These are phyloP conservation scores for Colletotrichum tropicale DNA, from an alignment of 2,329 filamentous ascomycete species.

Conservation along the genomic window DNA sequence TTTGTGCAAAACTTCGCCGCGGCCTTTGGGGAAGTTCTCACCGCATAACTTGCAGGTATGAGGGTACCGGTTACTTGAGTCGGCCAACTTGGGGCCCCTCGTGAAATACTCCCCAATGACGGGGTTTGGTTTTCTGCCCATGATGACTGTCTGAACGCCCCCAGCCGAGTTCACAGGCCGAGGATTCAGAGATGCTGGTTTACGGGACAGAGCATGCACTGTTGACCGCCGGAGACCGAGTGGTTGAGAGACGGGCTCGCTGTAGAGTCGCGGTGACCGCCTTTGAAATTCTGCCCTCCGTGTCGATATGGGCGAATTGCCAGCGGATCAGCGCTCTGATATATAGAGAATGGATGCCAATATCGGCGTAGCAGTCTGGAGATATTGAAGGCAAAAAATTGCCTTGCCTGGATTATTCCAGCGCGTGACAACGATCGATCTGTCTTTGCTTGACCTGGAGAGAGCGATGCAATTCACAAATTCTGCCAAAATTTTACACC, in stretches of 20 bases:
- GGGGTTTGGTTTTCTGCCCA: constrained; percentile 85
- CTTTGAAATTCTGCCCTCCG: constrained; percentile 17
- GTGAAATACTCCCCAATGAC: constrained; percentile 89
- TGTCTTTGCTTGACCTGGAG: neutral
- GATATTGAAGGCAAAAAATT: constrained; percentile 3
- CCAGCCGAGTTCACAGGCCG: neutral
- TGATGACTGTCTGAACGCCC: constrained; percentile 39
- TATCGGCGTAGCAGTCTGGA: neutral
- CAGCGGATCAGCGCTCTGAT: neutral
- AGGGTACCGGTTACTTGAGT: constrained; percentile 90
- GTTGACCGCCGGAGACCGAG: neutral
- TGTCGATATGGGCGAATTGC: constrained; percentile 6
- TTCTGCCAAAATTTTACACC: constrained; percentile 49
- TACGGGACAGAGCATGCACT: neutral
- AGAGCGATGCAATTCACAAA: constrained; percentile 25
- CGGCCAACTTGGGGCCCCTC: constrained; percentile 82
- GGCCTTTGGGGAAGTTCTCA: constrained; percentile 88
- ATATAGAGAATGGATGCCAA: neutral
- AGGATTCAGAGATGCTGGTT: neutral
- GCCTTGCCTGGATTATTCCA: constrained; percentile 8
- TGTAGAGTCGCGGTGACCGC: constrained; percentile 13
- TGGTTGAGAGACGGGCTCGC: neutral
- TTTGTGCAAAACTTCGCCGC: constrained; percentile 79
- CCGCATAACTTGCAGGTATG: constrained; percentile 90
- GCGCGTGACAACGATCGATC: neutral